Conservation (phyloP, 163 green algal species). For the Scenedesmus sp. region DNA sequence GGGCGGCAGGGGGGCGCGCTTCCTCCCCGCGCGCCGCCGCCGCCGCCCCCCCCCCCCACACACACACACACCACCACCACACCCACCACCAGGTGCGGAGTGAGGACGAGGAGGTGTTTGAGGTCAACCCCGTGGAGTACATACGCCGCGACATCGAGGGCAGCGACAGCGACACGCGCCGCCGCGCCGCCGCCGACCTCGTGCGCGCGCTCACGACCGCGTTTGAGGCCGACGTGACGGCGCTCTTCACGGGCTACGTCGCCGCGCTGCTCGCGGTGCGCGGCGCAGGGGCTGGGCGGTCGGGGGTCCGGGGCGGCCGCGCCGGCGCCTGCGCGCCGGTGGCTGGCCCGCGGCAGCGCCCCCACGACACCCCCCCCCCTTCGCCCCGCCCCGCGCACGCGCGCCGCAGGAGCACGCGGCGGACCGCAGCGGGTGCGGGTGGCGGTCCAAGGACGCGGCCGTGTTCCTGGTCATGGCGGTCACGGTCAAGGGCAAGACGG, state of each 20-base stretch:
- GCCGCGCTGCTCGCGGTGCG: constrained; percentile 11
- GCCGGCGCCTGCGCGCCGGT: neutral
- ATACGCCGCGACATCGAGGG: constrained; percentile 94
- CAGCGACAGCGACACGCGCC: constrained; percentile 92
- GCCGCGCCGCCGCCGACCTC: constrained; percentile 92
- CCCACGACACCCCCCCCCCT: no score
- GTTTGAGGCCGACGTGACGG: constrained; percentile 82
- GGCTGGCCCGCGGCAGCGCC: no score
- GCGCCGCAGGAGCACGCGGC: constrained; percentile 67
- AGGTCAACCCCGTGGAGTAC: constrained; percentile 95
- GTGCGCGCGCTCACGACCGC: constrained; percentile 82
- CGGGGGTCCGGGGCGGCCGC: neutral
- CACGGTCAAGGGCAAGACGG: constrained; percentile 80
- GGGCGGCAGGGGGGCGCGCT: no score
- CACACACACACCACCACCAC: no score
- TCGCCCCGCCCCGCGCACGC: neutral
- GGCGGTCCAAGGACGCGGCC: constrained; percentile 95
- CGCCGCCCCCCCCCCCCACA: no score
- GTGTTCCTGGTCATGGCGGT: constrained; percentile 96
- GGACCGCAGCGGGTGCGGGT: constrained; percentile 74
- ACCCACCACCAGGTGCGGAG: constrained; percentile 56
- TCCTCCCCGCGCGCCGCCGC: no score
- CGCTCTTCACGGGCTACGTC: constrained; percentile 89
- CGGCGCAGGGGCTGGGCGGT: no score
- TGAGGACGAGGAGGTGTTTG: constrained; percentile 93